phyloP scores from a whole-genome alignment of 2,329 filamentous ascomycete species.

The Hymenoscyphus repandus region DNA sequence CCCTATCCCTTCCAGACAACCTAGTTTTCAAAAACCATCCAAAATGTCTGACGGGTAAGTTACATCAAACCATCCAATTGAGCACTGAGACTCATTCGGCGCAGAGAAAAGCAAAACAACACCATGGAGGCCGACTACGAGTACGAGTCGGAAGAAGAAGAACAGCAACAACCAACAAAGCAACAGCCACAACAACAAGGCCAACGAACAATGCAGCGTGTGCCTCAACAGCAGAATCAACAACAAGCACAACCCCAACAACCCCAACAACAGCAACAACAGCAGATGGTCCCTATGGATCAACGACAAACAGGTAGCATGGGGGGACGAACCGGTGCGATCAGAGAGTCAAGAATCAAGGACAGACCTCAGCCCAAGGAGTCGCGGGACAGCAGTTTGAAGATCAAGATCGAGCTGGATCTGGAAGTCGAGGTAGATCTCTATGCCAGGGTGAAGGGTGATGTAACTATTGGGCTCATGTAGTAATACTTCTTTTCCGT shows the following conservation, averaged over 20 bases:
- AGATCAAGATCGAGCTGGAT: conserved; percentile 39
- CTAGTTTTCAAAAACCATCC: conserved; percentile 3
- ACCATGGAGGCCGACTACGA: conserved; percentile 23
- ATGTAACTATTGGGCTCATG: conserved; percentile 34
- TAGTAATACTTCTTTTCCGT: conserved; percentile 19
- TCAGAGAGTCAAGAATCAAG: conserved; percentile 35
- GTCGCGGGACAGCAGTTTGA: conserved; percentile 34
- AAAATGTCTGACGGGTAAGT: conserved; percentile 27
- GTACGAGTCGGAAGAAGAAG: conserved; percentile 21
- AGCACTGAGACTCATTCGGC: not conserved
- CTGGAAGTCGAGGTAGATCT: conserved; percentile 36
- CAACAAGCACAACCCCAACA: conserved; percentile 28
- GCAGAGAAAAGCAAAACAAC: conserved; percentile 25
- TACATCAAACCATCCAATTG: not conserved
- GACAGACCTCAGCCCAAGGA: conserved; percentile 33
- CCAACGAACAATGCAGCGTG: conserved; percentile 33
- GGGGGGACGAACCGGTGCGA: conserved; percentile 27
- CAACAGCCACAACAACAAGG: conserved; percentile 21
- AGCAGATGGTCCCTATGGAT: conserved; percentile 18
- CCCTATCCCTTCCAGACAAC: conserved; percentile 8
- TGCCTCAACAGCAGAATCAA: conserved; percentile 36
- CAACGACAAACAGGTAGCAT: conserved; percentile 23
- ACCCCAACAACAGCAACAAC: conserved; percentile 27
- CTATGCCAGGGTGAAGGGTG: conserved; percentile 34
- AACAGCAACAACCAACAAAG: conserved; percentile 16